Evolutionary conservation across 208 protist genomes (phyloP), one percentile per base, ranked within the genome.

Genomic region (Acanthamoeba lenticulata): DNA sequence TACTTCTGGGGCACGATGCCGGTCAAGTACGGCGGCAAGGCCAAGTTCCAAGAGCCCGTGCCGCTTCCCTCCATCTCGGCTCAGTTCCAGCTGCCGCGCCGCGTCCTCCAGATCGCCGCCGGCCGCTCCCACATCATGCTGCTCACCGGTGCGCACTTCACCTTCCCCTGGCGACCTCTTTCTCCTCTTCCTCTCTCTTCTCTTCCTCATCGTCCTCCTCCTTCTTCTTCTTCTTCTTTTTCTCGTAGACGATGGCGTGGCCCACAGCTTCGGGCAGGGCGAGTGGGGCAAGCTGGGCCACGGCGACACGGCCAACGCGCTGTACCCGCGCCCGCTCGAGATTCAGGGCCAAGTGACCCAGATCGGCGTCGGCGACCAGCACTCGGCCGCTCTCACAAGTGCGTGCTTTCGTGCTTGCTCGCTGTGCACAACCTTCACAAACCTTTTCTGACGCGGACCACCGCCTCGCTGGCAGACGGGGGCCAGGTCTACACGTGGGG

Each of bases 1-100:
- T 83, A 38, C 74, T 83, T 83, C 74, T 83, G 74, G 74, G 74
- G 74, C 38, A 83, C 74, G 40, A 47, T 83, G 74, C 74, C 74
- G 21, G 5, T 21, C 21, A 83, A 83, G 74, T 83, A 83, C 74
- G 42, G 49, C 42, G 74, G 74, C 34, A 83, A 83, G 74, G 36
- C 74, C 74, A 83, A 83, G 74, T 83, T 55, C 42, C 40, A n/a
- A 6, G 74, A 83, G 40, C 74, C 74, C 4, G 21, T 40, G n/a
- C 40, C 74, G 13, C 74, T 83, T 17, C 74, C 13, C 27, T 0
- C 19, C 42, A 83, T 83, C 27, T 44, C 74, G 13, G 32, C 32
- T n/a, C 38, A n/a, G 21, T 52, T 83, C 42, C n/a, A 52, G 74
- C 42, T 83, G 27, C 3, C 17, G 19, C 17, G 32, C 21, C 74